These are phyloP conservation scores for Botrytis sinoallii DNA, from an alignment of 2,329 filamentous ascomycete species.

Conservation along the genomic window DNA sequence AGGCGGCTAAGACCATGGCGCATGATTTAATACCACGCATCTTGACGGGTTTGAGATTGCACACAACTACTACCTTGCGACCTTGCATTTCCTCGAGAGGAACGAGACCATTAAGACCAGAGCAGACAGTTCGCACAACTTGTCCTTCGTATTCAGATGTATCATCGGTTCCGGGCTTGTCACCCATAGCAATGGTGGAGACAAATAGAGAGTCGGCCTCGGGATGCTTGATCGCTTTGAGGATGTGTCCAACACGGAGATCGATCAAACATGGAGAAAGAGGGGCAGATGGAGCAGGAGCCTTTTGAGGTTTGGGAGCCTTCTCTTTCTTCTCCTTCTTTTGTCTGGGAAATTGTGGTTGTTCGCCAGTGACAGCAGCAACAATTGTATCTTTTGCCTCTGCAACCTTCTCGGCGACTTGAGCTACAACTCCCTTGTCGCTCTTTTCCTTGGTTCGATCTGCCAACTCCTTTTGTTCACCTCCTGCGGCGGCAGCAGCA, in stretches of 20 bases:
- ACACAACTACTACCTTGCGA: conserved; percentile 91
- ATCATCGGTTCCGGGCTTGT: conserved; percentile 80
- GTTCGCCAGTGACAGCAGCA: conserved; percentile 38
- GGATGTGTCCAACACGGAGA: conserved; percentile 92
- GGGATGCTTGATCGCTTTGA: conserved; percentile 92
- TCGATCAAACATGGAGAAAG: conserved; percentile 86
- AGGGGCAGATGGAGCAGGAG: conserved; percentile 66
- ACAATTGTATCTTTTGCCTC: conserved; percentile 39
- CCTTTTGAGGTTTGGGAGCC: conserved; percentile 70
- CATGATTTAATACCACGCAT: conserved; percentile 85
- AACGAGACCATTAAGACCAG: conserved; percentile 87
- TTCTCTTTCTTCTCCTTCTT: conserved; percentile 92
- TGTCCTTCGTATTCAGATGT: conserved; percentile 89
- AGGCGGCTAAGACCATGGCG: conserved; percentile 94
- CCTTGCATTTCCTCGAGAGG: conserved; percentile 95
- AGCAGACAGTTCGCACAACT: conserved; percentile 92
- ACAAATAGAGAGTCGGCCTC: conserved; percentile 96
- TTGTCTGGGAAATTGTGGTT: conserved; percentile 47
- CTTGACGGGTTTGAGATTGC: conserved; percentile 98
- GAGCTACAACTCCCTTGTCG: conserved; percentile 51
- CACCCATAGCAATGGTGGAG: conserved; percentile 91
- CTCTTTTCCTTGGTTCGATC: conserved; percentile 59
- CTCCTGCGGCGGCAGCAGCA: conserved; percentile 52
- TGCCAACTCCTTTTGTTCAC: conserved; percentile 49
- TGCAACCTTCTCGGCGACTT: conserved; percentile 47